Evolutionary conservation across 306 rosid species (phyloP).

Genomic region (Alnus rubra): DNA sequence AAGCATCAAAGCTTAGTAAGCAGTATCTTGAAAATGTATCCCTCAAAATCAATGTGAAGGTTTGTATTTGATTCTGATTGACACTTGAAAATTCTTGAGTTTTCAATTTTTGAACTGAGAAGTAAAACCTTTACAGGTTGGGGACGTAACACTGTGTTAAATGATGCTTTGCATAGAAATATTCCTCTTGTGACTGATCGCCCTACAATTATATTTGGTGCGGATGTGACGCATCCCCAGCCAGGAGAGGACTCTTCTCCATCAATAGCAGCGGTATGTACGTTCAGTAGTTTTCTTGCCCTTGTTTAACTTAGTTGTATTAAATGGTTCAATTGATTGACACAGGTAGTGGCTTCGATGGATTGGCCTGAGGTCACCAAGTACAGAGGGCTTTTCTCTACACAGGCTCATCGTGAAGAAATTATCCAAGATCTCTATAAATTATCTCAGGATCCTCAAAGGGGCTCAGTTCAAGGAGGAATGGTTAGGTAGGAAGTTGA

Average conservation of each 20-base stretch:
- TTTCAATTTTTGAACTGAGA: not conserved
- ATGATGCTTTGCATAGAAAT: conserved; percentile 48
- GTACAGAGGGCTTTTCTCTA: conserved; percentile 70
- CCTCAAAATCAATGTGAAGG: conserved; percentile 87
- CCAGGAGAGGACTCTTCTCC: conserved; percentile 70
- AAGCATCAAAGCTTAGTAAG: conserved; percentile 23
- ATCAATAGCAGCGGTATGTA: conserved; percentile 81
- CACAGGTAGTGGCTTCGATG: conserved; percentile 87
- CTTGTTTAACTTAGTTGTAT: not conserved
- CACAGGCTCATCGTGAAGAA: conserved; percentile 62
- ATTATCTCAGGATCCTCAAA: conserved; percentile 18
- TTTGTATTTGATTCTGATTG: not conserved
- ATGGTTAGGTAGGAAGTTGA: conserved; percentile 56
- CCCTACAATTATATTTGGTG: conserved; percentile 78
- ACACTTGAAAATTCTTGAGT: not conserved
- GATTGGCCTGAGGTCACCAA: conserved; percentile 81
- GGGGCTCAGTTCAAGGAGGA: conserved; percentile 52
- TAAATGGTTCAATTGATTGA: not conserved
- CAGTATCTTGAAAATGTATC: conserved; percentile 81
- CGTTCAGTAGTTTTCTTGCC: not conserved
- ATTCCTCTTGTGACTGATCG: conserved; percentile 58
- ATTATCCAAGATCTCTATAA: conserved; percentile 69
- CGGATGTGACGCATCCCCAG: conserved; percentile 81
- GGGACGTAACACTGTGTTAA: conserved; percentile 67
- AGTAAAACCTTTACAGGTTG: conserved; percentile 48